These are phyloP conservation scores for Rhodotorula toruloides DNA, from an alignment of 768 basidiomycete species.

Conservation along the genomic window DNA sequence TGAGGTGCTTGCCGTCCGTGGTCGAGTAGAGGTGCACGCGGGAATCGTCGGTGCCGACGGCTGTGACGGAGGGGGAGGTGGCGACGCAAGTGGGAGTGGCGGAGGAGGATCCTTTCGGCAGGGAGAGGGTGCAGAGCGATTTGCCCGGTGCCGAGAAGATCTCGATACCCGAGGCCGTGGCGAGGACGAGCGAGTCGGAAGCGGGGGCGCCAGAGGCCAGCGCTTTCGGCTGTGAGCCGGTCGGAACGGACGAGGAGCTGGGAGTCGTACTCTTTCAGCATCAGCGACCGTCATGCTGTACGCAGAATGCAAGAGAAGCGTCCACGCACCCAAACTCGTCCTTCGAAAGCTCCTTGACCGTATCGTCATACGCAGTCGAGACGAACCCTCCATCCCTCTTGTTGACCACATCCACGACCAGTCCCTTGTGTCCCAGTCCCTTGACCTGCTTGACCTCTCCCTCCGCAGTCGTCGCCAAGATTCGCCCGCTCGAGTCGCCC, in stretches of 20 bases:
- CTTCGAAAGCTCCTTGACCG: constrained; percentile 18
- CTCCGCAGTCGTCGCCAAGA: not conserved
- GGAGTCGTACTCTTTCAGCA: too few species aligned
- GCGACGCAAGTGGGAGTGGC: constrained; percentile 50
- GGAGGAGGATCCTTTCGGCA: not conserved
- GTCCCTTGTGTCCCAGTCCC: constrained; percentile 17
- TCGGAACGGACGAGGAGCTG: constrained; percentile 15
- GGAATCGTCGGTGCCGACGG: constrained; percentile 54
- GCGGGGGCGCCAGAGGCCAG: constrained; percentile 7
- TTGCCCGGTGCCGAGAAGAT: constrained; percentile 3
- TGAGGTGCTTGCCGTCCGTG: constrained; percentile 60
- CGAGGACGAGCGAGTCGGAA: constrained; percentile 51
- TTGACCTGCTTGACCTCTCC: not conserved
- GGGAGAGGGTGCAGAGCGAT: not conserved
- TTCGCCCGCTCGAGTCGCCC: constrained; percentile 29
- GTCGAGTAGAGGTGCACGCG: constrained; percentile 70
- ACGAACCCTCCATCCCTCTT: constrained; percentile 3
- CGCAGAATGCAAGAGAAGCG: not conserved
- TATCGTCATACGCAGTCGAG: constrained; percentile 26
- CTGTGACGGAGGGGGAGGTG: constrained; percentile 15
- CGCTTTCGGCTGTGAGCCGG: constrained; percentile 19
- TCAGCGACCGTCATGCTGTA: not conserved
- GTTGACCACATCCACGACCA: constrained; percentile 22
- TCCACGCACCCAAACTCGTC: constrained; percentile 1
- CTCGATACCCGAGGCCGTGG: constrained; percentile 6